Percentiles rank a stretch among this genome's conserved stretches.
Evolutionary conservation across 2,329 filamentous ascomycete genomes (phyloP).

Genomic region (Colletotrichum incanum): DNA sequence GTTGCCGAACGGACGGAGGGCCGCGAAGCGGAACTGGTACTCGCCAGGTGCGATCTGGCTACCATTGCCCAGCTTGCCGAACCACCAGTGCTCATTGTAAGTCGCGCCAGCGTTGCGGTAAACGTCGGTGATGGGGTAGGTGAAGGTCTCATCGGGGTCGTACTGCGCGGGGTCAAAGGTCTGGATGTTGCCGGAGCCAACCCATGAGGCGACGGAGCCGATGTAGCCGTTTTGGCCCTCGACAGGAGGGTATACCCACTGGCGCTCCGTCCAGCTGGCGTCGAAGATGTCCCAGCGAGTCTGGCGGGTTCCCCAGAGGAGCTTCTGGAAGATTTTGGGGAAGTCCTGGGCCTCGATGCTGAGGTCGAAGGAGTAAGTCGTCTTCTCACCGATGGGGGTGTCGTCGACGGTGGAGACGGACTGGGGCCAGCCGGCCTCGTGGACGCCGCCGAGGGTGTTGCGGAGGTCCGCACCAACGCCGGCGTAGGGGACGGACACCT

Average conservation of each 20-base stretch:
- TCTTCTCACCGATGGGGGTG: slow-evolving; percentile 30
- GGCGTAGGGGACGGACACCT: slow-evolving; percentile 59
- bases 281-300: slow-evolving; percentile 47
- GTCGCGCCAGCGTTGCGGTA: slow-evolving; percentile 43
- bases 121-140: slow-evolving; percentile 47
- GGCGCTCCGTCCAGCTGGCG: slow-evolving; percentile 47
- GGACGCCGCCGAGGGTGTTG: slow-evolving; percentile 36
- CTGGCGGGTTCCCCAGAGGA: slow-evolving; percentile 47
- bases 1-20: slow-evolving; percentile 59
- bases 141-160: slow-evolving; percentile 48
- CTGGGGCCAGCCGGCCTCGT: slow-evolving; percentile 42
- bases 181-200: slow-evolving; percentile 37
- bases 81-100: slow-evolving; percentile 55
- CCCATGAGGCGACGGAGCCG: slow-evolving; percentile 50
- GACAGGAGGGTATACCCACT: slow-evolving; percentile 49
- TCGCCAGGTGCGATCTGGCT: slow-evolving; percentile 58
- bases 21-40: slow-evolving; percentile 60
- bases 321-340: slow-evolving; percentile 44
- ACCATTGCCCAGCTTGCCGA: slow-evolving; percentile 61
- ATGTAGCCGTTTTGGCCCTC: slow-evolving; percentile 50
- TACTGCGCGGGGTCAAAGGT: slow-evolving; percentile 46
- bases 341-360: slow-evolving; percentile 44
- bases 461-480: slow-evolving; percentile 45
- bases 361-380: slow-evolving; percentile 41
- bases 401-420: slow-evolving; percentile 32